Evolutionary conservation across 2,329 filamentous ascomycete species (phyloP).

Genomic region (Boeremia lycopersici): DNA sequence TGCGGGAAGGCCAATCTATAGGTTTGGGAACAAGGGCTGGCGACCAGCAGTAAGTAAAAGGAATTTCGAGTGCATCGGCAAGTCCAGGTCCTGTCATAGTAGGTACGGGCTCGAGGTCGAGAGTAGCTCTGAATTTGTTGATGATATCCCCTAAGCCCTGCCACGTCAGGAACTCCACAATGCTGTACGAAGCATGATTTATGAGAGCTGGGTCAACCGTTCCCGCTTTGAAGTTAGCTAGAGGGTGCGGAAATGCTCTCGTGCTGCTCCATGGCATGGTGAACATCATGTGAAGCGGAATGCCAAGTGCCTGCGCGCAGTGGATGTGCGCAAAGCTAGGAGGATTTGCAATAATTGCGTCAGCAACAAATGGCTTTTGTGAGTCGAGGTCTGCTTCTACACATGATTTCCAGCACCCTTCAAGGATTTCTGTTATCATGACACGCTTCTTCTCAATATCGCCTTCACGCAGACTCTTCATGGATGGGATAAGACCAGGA

Average conservation of each 20-base stretch:
- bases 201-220: conserved; percentile 39
- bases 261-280: conserved; percentile 65
- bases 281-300: conserved; percentile 83
- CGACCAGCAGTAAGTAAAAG: conserved; percentile 56
- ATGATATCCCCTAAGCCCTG: conserved; percentile 56
- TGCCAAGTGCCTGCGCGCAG: conserved; percentile 72
- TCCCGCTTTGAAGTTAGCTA: conserved; percentile 52
- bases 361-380: conserved; percentile 75
- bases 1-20: conserved; percentile 22
- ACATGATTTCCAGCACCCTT: conserved; percentile 43
- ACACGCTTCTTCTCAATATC: conserved; percentile 42
- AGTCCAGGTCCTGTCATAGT: conserved; percentile 47
- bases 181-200: conserved; percentile 53
- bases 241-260: conserved; percentile 54
- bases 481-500: conserved; percentile 46
- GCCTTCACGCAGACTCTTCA: conserved; percentile 31
- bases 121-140: conserved; percentile 49
- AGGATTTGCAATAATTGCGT: conserved; percentile 77
- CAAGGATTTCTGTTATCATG: conserved; percentile 34
- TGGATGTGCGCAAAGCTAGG: conserved; percentile 78
- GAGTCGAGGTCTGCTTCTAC: conserved; percentile 45
- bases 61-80: conserved; percentile 45
- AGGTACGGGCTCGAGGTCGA: conserved; percentile 51
- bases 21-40: conserved; percentile 41
- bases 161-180: conserved; percentile 58